These are phyloP conservation scores for Phyllosticta ampelicida DNA, from an alignment of 2,329 filamentous ascomycete genomes.

Conservation along the genomic window DNA sequence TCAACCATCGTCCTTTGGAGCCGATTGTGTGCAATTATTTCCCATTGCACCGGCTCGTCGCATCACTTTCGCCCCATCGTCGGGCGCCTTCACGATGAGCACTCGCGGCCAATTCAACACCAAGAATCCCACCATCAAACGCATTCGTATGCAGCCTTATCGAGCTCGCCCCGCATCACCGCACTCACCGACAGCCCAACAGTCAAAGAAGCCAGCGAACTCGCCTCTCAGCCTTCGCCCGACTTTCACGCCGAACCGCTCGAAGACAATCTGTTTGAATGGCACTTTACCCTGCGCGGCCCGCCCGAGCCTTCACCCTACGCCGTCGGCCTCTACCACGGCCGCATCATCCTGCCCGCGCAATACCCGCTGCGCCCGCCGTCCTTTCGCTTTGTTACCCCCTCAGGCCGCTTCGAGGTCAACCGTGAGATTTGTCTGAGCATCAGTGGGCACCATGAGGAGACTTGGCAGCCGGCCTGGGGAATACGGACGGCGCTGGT, in stretches of 20 bases:
- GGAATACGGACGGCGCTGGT: slow-evolving; percentile 80
- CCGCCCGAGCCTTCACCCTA: slow-evolving; percentile 71
- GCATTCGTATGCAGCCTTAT: slow-evolving; percentile 52
- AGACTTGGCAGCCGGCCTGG: slow-evolving; percentile 98
- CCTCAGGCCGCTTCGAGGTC: slow-evolving; percentile 84
- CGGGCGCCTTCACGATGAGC: slow-evolving; percentile 22
- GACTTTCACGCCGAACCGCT: slow-evolving; percentile 80
- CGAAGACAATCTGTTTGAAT: slow-evolving; percentile 88
- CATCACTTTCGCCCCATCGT: neutral
- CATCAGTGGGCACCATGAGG: slow-evolving; percentile 91
- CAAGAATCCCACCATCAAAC: slow-evolving; percentile 74
- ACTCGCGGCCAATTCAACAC: slow-evolving; percentile 48
- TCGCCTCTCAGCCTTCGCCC: slow-evolving; percentile 66
- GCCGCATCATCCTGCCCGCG: slow-evolving; percentile 81
- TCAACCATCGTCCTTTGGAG: neutral
- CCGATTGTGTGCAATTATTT: neutral
- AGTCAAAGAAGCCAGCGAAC: slow-evolving; percentile 87
- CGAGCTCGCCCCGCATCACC: slow-evolving; percentile 12
- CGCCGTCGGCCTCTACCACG: slow-evolving; percentile 79
- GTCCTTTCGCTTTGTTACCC: slow-evolving; percentile 89
- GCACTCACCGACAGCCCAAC: slow-evolving; percentile 17
- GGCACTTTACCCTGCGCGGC: slow-evolving; percentile 96
- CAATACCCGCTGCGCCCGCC: slow-evolving; percentile 87
- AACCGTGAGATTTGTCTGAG: slow-evolving; percentile 95
- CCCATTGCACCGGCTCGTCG: neutral